Percentiles rank a stretch among this genome's conserved stretches.
These are phyloP conservation scores for Beauveria australis DNA, from an alignment of 2,329 filamentous ascomycete species.

Conservation along the genomic window DNA sequence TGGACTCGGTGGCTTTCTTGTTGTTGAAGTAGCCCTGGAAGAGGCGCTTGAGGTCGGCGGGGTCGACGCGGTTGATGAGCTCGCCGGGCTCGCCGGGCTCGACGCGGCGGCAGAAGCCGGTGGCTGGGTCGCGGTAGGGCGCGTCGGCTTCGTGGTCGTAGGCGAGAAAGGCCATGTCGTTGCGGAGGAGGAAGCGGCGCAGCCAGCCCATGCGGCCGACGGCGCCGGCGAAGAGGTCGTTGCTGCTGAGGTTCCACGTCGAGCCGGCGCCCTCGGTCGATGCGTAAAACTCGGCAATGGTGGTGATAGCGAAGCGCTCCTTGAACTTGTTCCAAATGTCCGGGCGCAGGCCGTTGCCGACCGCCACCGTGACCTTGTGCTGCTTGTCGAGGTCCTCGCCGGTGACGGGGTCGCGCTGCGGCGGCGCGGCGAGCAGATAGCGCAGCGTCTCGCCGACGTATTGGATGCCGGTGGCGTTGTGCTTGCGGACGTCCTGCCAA, in stretches of 20 bases:
- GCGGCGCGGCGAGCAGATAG: constrained; percentile 64
- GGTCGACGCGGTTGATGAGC: constrained; percentile 62
- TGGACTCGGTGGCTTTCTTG: constrained; percentile 58
- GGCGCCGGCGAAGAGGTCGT: constrained; percentile 66
- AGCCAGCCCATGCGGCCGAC: constrained; percentile 66
- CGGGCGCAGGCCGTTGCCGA: constrained; percentile 78
- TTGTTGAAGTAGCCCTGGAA: constrained; percentile 84
- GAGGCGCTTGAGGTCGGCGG: constrained; percentile 49
- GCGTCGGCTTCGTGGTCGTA: constrained; percentile 64
- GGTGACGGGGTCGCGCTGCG: constrained; percentile 52
- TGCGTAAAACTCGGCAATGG: constrained; percentile 74
- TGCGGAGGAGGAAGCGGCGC: constrained; percentile 44
- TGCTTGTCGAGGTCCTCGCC: constrained; percentile 62
- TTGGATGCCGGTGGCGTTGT: constrained; percentile 67
- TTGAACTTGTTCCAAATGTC: constrained; percentile 83
- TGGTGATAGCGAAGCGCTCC: constrained; percentile 66
- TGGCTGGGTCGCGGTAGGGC: constrained; percentile 58
- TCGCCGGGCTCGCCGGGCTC: constrained; percentile 61
- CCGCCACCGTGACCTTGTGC: constrained; percentile 65
- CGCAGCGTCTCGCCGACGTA: constrained; percentile 85
- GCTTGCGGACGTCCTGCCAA: constrained; percentile 66
- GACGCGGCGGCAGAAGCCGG: constrained; percentile 58
- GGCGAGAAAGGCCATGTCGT: constrained; percentile 50
- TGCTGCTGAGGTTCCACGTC: constrained; percentile 65
- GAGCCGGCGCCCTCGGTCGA: constrained; percentile 64